Evolutionary conservation across 768 basidiomycete species (phyloP), one percentile per base, ranked within the genome.

Genomic region (Leccinum uliginosum): DNA sequence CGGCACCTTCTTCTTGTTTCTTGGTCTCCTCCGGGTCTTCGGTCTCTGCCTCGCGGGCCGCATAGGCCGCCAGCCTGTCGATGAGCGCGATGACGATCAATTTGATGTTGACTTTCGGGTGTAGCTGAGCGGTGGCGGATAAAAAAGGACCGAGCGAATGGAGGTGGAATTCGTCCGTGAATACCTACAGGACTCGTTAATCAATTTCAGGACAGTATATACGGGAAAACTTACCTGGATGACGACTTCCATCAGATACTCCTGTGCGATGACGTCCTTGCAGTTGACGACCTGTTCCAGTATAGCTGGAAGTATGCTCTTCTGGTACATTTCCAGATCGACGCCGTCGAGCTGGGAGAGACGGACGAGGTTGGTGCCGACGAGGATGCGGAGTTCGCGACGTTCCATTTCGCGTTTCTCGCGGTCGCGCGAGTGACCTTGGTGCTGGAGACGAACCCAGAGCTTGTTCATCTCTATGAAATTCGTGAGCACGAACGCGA

Each of bases 401-500:
- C 97, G 87, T 69, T 99, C 97, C 79, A 96, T 78, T 71, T 98
- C 97, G 52, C 97, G 89, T 73, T 97, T 97, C 71, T 99, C 97
- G 53, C 95, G 85, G 71, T 99, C 97, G 48, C 93, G 84, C 1
- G 94, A 97, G 67, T 98, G 95, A 0, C 96, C 97, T 67, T 96
- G 92, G 67, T 99, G 97, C 72, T 98, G 97, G 11, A 98, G 80
- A 40, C 97, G 91, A 3, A 99, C 96, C 97, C 97, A 98, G 23
- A 98, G 86, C 71, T 98, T 99, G 81, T 98, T 98, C 96, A 98
- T 99, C 70, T 99, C 97, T 69, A 99, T 93, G 67, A 99, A 98
- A 73, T 98, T 98, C 58, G 94, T 98, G 57, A 99, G 80, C 40
- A 98, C 94, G 69, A 98, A 98, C 3, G 84, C 84, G 60, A 92